phyloP scores from a whole-genome alignment of 2,329 filamentous ascomycete species.

The Ophiostoma quercus region DNA sequence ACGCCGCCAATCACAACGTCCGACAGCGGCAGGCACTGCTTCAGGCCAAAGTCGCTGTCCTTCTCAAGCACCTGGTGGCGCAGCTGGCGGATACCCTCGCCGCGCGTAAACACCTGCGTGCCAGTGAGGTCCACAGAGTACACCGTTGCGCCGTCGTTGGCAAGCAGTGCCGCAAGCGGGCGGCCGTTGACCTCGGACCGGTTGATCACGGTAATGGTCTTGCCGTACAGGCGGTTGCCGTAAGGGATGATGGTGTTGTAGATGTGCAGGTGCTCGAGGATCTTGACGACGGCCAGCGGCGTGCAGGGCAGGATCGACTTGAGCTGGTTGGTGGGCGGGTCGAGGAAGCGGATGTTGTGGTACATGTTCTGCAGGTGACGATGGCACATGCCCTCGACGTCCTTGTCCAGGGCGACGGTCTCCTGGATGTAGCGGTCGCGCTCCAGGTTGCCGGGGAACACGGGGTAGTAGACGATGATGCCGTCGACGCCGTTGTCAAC shows the following conservation, averaged over 20 bases:
- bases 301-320: slow-evolving; percentile 96
- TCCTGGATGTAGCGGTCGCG: slow-evolving; percentile 96
- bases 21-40: slow-evolving; percentile 78
- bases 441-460: slow-evolving; percentile 72
- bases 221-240: slow-evolving; percentile 87
- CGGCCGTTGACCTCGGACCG: slow-evolving; percentile 92
- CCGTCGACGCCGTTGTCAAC: slow-evolving; percentile 69
- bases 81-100: slow-evolving; percentile 76
- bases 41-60: slow-evolving; percentile 64
- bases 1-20: slow-evolving; percentile 95
- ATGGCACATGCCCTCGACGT: slow-evolving; percentile 92
- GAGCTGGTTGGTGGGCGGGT: slow-evolving; percentile 66
- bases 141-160: slow-evolving; percentile 92
- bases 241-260: slow-evolving; percentile 94
- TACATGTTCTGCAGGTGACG: slow-evolving; percentile 99
- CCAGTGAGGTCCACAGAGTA: slow-evolving; percentile 92
- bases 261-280: slow-evolving; percentile 89
- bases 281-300: slow-evolving; percentile 92
- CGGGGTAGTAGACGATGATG: slow-evolving; percentile 97
- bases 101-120: slow-evolving; percentile 86
- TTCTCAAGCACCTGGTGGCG: slow-evolving; percentile 84
- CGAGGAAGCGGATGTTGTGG: slow-evolving; percentile 92
- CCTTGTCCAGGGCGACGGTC: slow-evolving; percentile 82
- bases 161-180: slow-evolving; percentile 83
- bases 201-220: slow-evolving; percentile 95